Base-by-base conservation (phyloP, 2,329 filamentous ascomycete species). In the Diaporthe caulivora region DNA sequence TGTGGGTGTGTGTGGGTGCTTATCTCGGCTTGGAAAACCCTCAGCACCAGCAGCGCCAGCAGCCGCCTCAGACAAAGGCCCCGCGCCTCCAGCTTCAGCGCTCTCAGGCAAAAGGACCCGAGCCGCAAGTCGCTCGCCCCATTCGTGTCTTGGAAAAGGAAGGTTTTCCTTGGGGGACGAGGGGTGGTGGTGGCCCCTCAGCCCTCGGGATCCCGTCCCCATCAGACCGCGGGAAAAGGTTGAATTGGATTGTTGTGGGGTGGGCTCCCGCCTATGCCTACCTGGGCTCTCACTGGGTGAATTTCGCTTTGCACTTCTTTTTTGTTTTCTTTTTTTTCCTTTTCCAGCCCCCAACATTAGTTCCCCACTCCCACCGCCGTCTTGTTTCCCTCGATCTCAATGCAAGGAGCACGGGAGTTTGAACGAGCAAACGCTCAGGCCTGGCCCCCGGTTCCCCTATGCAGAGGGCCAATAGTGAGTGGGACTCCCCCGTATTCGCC, bases 311-410 rank as follows among this genome's bases (percentile, higher is more conserved):
- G 37, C 11, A 65, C 29, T 18, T 18, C 18, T 58, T 34, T 34
- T 34, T 34, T 9, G 34, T 34, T 9, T 34, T 34, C 34, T 9
- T 9, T 34, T 9, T 34, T 34, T 34, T 34, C n/a, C n/a, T 34
- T 34, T 64, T 65, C 51, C 60, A 65, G 60, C 60, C 60, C 60
- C 60, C 60, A 65, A 65, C 44, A 65, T 51, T 51, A 65, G 29
- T 65, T 65, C 47, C 31, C 62, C 62, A 67, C 62, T 67, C 9
- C 51, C 60, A 65, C 60, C 60, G 60, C 62, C 44, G 62, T 53
- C 62, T 40, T 40, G 37, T 31, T 67, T 53, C 44, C 47, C 47
- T 67, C 62, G 62, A 53, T 37, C 37, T n/a, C n/a, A n/a, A 67
- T 67, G 62, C 62, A 67, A 67, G 62, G 62, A 67, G 53, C 62